Evolutionary conservation across 1,284 basidiomycete genomes (phyloP), one percentile per base, ranked within the genome.

Genomic region (Apiotrichum mycotoxinovorans): DNA sequence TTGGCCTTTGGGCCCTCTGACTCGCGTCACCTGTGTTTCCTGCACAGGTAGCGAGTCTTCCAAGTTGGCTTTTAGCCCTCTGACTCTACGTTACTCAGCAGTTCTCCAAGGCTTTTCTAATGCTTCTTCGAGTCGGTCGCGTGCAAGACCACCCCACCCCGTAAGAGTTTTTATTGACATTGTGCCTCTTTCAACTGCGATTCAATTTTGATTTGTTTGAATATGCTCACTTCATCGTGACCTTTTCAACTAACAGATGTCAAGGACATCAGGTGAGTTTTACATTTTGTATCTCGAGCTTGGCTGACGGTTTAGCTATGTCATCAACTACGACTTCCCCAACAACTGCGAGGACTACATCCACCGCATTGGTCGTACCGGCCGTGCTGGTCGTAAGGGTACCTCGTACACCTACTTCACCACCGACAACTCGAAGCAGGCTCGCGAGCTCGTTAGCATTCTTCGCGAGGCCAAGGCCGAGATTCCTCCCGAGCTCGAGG

Each of bases 321-420:
- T 68, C 61, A 67, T 72, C 38, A 93, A 93, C 81, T 95, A 91
- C 78, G 93, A 96, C 77, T 97, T 96, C 83, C 91, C 94, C 4
- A 96, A 94, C 79, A 73, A 73, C 67, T 73, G 71, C 61, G 70
- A 79, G 71, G 80, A 81, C 72, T 81, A 81, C 72, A 76, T 81
- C 45, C 79, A 80, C 73, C 79, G 80, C 74, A 81, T 82, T 61
- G 80, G 80, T 68, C 80, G 81, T 73, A 83, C 82, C 37, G 82
- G 82, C 65, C 81, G 82, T 74, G 82, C 81, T 33, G 82, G 82
- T 52, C 67, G 71, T 51, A 81, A 71, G 57, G 80, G 80, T 69
- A 89, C 86, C 35, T 91, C 93, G 5, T 96, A 90, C 80, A 97
- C 93, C 14, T 98, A 95, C 83, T 95, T 98, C 80, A 94, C 90